Evolutionary conservation across 495 filamentous ascomycete species (phyloP), one percentile per base, ranked within the genome.

Genomic region (Aspergillus heteromorphus): DNA sequence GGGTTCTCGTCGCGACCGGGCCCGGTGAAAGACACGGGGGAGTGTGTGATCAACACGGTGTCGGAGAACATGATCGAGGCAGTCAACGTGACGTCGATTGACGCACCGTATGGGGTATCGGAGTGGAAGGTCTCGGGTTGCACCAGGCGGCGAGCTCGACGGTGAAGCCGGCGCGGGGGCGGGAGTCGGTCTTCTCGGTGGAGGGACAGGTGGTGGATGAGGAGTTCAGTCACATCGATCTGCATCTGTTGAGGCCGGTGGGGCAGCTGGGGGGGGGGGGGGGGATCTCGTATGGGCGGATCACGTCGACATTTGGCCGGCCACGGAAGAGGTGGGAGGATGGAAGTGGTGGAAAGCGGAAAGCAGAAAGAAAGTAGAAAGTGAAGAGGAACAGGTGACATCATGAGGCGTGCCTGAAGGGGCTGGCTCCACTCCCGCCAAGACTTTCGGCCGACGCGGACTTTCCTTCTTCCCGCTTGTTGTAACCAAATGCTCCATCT

Each of bases 71-170:
- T 83, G 69, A 67, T 92, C 56, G 92, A 96, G 68, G 91, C 91
- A 0, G 91, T 91, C 7, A 95, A 96, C 66, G 77, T 79, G 10
- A 77, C 78, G 9, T 79, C 79, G 5, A 80, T 93, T 54, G 87
- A 95, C 67, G 80, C 87, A 1, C 92, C 91, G 0, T 83, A 83
- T 41, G 88, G 86, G 0, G 72, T 83, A 0, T 85, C 80, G 3
- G 92, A 96, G 66, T 96, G 90, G 90, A 76, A 78, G 19, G 66
- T 95, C 6, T 79, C 76, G 25, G 91, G 91, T 0, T 74, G 96
- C 40, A 85, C 83, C 4, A 83, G 6, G 82, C 76, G 5, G 82
- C 79, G 23, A 63, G 65, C 1, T 75, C 76, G 4, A 70, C 71
- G 2, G 89, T 95, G 6, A 77, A 75, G 53, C 70, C 82, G 0